A percentile compares a stretch with the other conserved stretches of the same genome.
Conservation (phyloP, 1,284 basidiomycete genomes). For the Austroboletus novae-zelandiae region DNA sequence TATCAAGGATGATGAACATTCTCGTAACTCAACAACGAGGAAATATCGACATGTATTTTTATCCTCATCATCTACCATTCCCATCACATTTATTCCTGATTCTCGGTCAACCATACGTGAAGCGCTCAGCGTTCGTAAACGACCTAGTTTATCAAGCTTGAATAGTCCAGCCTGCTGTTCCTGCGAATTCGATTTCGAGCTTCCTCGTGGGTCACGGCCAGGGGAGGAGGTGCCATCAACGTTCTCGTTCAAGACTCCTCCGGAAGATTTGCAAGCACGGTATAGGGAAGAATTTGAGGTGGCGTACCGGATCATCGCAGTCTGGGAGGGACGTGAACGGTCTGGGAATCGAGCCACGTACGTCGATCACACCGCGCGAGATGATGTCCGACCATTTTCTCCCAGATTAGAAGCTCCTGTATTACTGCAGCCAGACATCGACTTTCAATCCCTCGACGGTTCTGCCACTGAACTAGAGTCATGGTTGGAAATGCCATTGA, state of each 20-base stretch:
- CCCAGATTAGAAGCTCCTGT: constrained; percentile 63
- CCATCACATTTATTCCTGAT: constrained; percentile 42
- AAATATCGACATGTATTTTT: constrained; percentile 56
- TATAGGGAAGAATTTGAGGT: constrained; percentile 45
- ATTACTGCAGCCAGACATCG: constrained; percentile 54
- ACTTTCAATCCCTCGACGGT: constrained; percentile 58
- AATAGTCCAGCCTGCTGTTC: constrained; percentile 36
- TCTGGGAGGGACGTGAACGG: constrained; percentile 57
- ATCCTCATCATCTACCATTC: constrained; percentile 45
- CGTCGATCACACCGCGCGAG: constrained; percentile 17
- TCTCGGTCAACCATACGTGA: constrained; percentile 51
- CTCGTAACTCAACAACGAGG: constrained; percentile 23
- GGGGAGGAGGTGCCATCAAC: constrained; percentile 63
- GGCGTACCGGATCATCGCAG: constrained; percentile 51
- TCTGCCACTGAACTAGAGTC: constrained; percentile 42
- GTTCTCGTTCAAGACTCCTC: constrained; percentile 38
- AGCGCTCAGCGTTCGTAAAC: constrained; percentile 43
- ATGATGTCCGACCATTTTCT: constrained; percentile 5
- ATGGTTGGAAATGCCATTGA: constrained; percentile 68
- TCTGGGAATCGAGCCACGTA: constrained; percentile 48
- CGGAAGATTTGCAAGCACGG: constrained; percentile 28
- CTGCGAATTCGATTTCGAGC: constrained; percentile 57
- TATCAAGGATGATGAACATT: constrained; percentile 25
- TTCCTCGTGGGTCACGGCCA: constrained; percentile 47
- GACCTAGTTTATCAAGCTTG: constrained; percentile 42